Conservation (phyloP, 345 rosid genomes). For the Hibiscus syriacus region DNA sequence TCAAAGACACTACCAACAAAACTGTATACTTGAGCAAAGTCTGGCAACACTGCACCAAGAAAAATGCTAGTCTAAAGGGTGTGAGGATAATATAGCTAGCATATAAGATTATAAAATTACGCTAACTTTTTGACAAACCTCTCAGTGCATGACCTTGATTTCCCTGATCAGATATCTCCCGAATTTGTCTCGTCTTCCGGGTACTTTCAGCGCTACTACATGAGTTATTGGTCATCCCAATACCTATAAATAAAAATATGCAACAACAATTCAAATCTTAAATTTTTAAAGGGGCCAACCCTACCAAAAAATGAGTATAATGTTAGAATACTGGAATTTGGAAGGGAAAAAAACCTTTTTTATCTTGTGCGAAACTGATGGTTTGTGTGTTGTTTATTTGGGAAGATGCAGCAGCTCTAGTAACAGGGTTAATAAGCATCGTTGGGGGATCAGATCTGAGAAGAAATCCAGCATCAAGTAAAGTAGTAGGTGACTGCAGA, state of each 20-base stretch:
- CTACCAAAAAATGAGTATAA: background rate
- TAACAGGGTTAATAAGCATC: constrained; percentile 41
- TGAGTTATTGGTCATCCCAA: constrained; percentile 38
- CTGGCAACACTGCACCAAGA: constrained; percentile 64
- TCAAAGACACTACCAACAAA: constrained; percentile 54
- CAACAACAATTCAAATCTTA: background rate
- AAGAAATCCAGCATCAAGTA: constrained; percentile 40
- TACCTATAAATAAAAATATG: constrained; percentile 24
- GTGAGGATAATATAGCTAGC: background rate
- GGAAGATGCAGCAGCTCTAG: constrained; percentile 35
- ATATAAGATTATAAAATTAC: background rate
- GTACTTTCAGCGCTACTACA: constrained; percentile 66
- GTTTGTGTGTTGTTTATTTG: constrained; percentile 45
- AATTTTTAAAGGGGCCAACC: background rate
- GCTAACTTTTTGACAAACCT: constrained; percentile 26
- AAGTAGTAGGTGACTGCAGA: constrained; percentile 39
- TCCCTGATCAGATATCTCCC: constrained; percentile 43
- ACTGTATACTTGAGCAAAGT: constrained; percentile 73
- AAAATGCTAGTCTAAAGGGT: constrained; percentile 14
- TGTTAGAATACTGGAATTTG: background rate
- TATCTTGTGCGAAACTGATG: constrained; percentile 32
- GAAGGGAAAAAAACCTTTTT: constrained; percentile 42
- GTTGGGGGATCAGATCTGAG: constrained; percentile 47
- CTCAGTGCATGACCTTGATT: constrained; percentile 47
- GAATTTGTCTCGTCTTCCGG: constrained; percentile 31